phyloP scores from a whole-genome alignment of 1,284 basidiomycete genomes.

The Ustilago vetiveriae region DNA sequence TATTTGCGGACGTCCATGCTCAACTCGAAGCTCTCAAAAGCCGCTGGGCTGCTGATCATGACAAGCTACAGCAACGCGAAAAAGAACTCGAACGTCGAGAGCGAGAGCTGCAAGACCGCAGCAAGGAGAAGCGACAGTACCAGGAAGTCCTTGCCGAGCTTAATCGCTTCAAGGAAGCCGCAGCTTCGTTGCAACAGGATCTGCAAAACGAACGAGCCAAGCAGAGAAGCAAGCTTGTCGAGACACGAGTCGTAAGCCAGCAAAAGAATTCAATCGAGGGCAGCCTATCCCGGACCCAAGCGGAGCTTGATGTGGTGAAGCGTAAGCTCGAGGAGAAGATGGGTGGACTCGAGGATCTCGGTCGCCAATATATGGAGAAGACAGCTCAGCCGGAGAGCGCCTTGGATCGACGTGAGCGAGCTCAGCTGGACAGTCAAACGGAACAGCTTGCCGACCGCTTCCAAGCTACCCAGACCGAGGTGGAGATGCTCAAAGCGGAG shows the following conservation, averaged over 20 bases:
- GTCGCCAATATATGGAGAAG: slow-evolving; percentile 25
- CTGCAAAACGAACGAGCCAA: slow-evolving; percentile 33
- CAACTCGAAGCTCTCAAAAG: slow-evolving; percentile 51
- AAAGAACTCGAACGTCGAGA: slow-evolving; percentile 39
- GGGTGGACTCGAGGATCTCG: slow-evolving; percentile 33
- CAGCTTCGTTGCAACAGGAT: slow-evolving; percentile 37
- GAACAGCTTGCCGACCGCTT: slow-evolving; percentile 44
- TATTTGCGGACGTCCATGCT: slow-evolving; percentile 41
- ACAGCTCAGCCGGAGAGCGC: slow-evolving; percentile 16
- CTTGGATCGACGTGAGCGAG: slow-evolving; percentile 9
- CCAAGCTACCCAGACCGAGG: slow-evolving; percentile 33
- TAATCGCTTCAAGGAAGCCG: slow-evolving; percentile 35
- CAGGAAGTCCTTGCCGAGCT: slow-evolving; percentile 38
- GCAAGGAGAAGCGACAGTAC: slow-evolving; percentile 33
- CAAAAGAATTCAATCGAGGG: slow-evolving; percentile 41
- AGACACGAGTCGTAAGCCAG: slow-evolving; percentile 21
- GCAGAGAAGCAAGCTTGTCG: slow-evolving; percentile 32
- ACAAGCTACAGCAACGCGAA: slow-evolving; percentile 39
- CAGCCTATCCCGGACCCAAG: slow-evolving; percentile 32
- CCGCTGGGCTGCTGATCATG: slow-evolving; percentile 44
- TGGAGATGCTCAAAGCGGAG: slow-evolving; percentile 41
- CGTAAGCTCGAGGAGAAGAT: slow-evolving; percentile 46
- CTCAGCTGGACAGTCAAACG: slow-evolving; percentile 16
- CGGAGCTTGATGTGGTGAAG: slow-evolving; percentile 36
- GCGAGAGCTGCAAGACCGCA: slow-evolving; percentile 41